Conservation (phyloP, 352 stramenopile genomes). For the Phytophthora foliorum region DNA sequence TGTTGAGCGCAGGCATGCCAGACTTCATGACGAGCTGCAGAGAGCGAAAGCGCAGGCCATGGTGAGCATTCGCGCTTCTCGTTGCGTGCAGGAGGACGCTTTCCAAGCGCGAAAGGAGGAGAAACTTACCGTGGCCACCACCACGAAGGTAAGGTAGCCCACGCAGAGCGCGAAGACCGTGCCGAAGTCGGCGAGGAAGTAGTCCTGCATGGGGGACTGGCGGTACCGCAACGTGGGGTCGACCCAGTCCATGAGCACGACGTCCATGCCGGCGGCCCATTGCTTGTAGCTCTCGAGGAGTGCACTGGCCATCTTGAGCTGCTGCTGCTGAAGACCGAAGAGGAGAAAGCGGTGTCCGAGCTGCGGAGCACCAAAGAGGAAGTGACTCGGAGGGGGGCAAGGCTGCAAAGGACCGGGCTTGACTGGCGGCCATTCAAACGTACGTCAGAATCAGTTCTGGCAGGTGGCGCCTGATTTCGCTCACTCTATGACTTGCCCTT, state of each 20-base stretch:
- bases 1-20: slow-evolving; percentile 62
- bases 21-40: slow-evolving; percentile 65
- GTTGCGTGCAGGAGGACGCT: background rate
- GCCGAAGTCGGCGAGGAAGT: slow-evolving; percentile 46
- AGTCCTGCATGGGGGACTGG: slow-evolving; percentile 45
- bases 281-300: slow-evolving; percentile 52
- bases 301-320: slow-evolving; percentile 39
- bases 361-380: slow-evolving; percentile 34
- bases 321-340: slow-evolving; percentile 18
- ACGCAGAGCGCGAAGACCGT: slow-evolving; percentile 61
- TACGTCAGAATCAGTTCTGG: slow-evolving; percentile 28
- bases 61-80: slow-evolving; percentile 1
- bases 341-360: slow-evolving; percentile 11
- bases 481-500: slow-evolving; percentile 1
- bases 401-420: slow-evolving; percentile 28
- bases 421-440: slow-evolving; percentile 47
- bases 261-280: slow-evolving; percentile 45
- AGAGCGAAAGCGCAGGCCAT: background rate
- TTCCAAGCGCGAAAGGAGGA: background rate
- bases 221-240: slow-evolving; percentile 46
- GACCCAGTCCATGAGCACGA: slow-evolving; percentile 49
- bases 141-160: slow-evolving; percentile 75
- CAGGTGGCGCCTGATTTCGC: slow-evolving; percentile 30
- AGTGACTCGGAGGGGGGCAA: slow-evolving; percentile 32
- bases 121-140: slow-evolving; percentile 46